Base-by-base conservation (phyloP, 2,329 filamentous ascomycete species). In the Aphanoascus verrucosus region DNA sequence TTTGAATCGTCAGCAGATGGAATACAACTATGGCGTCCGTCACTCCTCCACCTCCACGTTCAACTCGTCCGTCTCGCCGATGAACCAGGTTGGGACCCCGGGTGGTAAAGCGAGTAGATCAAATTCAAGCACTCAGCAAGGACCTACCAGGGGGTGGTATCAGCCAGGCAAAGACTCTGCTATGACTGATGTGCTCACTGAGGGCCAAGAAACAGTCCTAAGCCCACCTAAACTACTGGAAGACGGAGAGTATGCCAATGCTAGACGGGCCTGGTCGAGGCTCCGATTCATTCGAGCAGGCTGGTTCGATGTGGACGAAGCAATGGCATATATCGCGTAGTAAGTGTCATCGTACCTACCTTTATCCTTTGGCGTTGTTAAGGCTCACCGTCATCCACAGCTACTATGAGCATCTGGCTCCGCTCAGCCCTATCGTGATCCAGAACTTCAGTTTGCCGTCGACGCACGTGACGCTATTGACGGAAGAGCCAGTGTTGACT, bases 241-340 rank as follows among this genome's bases (percentile, higher is more conserved):
- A 44, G 69, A 73, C 55, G 60, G 67, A 2, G 67, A 69, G 31
- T 69, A 66, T 60, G 72, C 78, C 41, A 81, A 86, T 55, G 90
- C 90, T 0, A 72, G 95, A 56, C 83, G 82, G 62, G 85, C 88
- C n/a, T 98, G 93, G 93, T 82, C 84, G 1, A 78, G 88, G 58
- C 90, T 96, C 67, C 84, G 90, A 42, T 97, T 97, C 65, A 91
- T 97, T n/a, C 83, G 89, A 52, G 89, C 89, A 7, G 93, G 93
- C 8, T 97, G 91, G 91, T 93, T 98, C 67, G 94, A 89, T 0
- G 86, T 91, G 0, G 83, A 86, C 59, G 93, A 98, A 69, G 91
- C 88, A 19, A 90, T 97, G 67, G 83, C 85, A 42, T 97, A 97
- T 64, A 87, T 98, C 58, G 84, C 90, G 66, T 97, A 97, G 84